Evolutionary conservation across 164 flowering plant species (phyloP), one percentile per base, ranked within the genome.

Genomic region (Warburgia ugandensis): DNA sequence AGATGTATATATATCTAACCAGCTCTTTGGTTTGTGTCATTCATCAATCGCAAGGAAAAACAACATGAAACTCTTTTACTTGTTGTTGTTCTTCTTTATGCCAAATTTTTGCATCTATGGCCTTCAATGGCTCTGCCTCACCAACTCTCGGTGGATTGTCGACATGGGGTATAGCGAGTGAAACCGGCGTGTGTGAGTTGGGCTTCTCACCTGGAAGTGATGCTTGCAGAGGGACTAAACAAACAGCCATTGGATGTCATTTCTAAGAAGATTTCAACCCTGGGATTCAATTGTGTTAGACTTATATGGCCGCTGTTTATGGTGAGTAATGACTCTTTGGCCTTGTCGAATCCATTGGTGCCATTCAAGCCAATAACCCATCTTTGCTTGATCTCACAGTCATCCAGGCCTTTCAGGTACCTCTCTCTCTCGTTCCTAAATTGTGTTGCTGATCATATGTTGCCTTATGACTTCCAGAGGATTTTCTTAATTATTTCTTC

Each of bases 221-320:
- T 75, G 75, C 74, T 91, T 33, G 94, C 98, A 0, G 98, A 91
- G 63, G 98, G 98, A 27, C 87, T 91, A 3, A 75, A 69, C 79
- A 83, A 83, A 68, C 86, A 76, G 65, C 83, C 98, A 7, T 31
- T 83, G 33, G 88, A 77, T 33, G 60, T 6, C 0, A 77, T 91
- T 26, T 73, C 94, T 4, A 58, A 72, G 53, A 35, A 31, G 37
- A 83, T 91, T 3, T 29, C 17, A 9, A 26, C 64, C 7, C 63
- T 76, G 86, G 94, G 94, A 3, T 91, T 83, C 64, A 86, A 91
- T 39, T 91, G 97, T 56, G 94, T 84, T 22, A 61, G 96, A 55
- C 70, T 91, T 33, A 91, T 96, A 29, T 91, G 94, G 94, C 83
- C 96, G 0, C 63, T 78, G 16, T 80, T 58, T 36, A 59, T 91